A percentile compares a stretch with the other conserved stretches of the same genome.
phyloP scores from a whole-genome alignment of 345 rosid genomes.

The Sonneratia caseolaris region DNA sequence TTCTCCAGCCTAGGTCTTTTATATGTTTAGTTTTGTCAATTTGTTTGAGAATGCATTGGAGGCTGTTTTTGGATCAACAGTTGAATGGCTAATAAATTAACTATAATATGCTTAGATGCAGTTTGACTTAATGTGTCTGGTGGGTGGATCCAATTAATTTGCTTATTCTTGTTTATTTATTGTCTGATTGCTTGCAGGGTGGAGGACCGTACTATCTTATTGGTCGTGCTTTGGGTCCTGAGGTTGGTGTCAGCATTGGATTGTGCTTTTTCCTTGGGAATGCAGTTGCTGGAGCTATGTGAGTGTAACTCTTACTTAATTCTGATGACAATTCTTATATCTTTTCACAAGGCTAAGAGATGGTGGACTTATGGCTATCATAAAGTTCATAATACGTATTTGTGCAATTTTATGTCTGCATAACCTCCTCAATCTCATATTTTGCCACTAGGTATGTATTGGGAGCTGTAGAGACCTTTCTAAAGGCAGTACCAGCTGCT shows the following conservation, averaged over 20 bases:
- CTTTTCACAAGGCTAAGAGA: not conserved
- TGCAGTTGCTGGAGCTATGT: conserved; percentile 99
- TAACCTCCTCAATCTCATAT: not conserved
- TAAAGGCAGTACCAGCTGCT: conserved; percentile 95
- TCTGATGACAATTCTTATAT: not conserved
- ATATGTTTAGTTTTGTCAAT: not conserved
- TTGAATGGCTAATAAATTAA: not conserved
- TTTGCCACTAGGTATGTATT: conserved; percentile 64
- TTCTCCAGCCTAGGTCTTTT: not conserved
- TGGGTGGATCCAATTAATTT: not conserved
- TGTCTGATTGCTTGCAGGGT: conserved; percentile 40
- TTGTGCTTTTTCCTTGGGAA: conserved; percentile 97
- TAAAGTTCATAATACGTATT: not conserved
- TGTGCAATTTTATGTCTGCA: not conserved
- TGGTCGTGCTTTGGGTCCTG: conserved; percentile 99
- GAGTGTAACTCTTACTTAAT: conserved; percentile 23
- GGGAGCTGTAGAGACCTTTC: conserved; percentile 98
- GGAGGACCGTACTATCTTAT: conserved; percentile 99
- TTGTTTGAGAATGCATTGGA: not conserved
- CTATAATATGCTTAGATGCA: not conserved
- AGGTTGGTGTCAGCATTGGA: conserved; percentile 99
- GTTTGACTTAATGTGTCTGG: not conserved
- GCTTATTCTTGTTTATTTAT: not conserved
- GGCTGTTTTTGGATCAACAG: not conserved
- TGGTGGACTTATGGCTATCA: not conserved